Conservation (phyloP, 495 filamentous ascomycete genomes). For the Elaphomyces granulatus region DNA sequence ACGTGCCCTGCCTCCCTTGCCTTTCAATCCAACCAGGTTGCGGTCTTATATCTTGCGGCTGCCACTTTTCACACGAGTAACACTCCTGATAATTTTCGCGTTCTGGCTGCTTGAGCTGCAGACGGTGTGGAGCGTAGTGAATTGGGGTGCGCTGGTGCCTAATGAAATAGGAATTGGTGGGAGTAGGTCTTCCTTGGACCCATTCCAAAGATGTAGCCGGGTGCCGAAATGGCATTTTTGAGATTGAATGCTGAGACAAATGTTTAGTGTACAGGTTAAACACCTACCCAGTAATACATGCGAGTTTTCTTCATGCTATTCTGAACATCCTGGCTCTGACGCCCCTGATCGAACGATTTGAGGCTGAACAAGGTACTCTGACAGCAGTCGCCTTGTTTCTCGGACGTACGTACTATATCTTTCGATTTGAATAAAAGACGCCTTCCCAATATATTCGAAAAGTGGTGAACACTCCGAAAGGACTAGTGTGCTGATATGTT, state of each 20-base stretch:
- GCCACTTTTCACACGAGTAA: slow-evolving; percentile 74
- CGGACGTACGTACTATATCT: slow-evolving; percentile 68
- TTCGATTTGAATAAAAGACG: no score
- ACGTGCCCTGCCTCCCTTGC: slow-evolving; percentile 27
- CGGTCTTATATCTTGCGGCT: slow-evolving; percentile 65
- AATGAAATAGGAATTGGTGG: slow-evolving; percentile 52
- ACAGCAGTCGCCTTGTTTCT: slow-evolving; percentile 69
- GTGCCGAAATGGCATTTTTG: background rate
- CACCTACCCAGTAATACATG: slow-evolving; percentile 81
- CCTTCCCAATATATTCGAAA: background rate
- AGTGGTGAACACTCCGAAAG: no score
- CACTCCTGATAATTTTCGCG: slow-evolving; percentile 48
- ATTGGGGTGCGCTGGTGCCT: slow-evolving; percentile 70
- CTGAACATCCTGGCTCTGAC: slow-evolving; percentile 67
- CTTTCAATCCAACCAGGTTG: slow-evolving; percentile 36
- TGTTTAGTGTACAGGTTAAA: slow-evolving; percentile 76
- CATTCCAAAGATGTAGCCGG: slow-evolving; percentile 8
- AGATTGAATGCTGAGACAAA: slow-evolving; percentile 1
- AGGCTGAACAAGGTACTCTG: slow-evolving; percentile 86
- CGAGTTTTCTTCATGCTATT: slow-evolving; percentile 60
- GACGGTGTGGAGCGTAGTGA: slow-evolving; percentile 48
- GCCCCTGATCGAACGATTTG: slow-evolving; percentile 82
- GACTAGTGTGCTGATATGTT: slow-evolving; percentile 7
- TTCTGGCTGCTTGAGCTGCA: slow-evolving; percentile 56
- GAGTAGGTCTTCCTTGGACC: no score